Percentiles rank a stretch among this genome's conserved stretches.
Conservation (phyloP, 768 basidiomycete species). For the Collybiopsis luxurians region DNA sequence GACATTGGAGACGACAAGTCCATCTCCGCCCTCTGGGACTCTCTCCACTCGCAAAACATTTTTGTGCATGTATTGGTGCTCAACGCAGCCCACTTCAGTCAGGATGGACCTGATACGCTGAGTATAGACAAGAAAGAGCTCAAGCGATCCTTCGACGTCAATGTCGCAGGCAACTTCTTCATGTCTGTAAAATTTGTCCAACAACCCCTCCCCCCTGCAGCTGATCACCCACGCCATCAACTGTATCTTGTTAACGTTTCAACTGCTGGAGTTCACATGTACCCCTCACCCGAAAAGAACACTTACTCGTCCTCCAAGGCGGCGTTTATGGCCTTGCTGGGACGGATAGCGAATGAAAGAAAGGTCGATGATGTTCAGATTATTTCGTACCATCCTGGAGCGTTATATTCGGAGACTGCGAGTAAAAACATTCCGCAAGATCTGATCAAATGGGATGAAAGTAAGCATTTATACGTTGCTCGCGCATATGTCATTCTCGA, state of each 20-base stretch:
- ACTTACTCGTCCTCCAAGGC: too few relatives aligned
- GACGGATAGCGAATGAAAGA: too few relatives aligned
- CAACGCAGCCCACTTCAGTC: background rate
- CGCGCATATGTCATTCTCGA: too few relatives aligned
- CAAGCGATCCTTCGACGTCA: background rate
- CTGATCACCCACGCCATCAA: too few relatives aligned
- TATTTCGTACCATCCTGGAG: background rate
- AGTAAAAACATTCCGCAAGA: background rate
- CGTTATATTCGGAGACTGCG: background rate
- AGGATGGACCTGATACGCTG: background rate
- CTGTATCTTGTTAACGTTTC: too few relatives aligned
- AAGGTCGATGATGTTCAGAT: too few relatives aligned
- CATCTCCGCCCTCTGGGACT: background rate
- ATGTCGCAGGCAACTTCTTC: background rate
- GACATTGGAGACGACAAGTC: background rate
- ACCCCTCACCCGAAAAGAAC: too few relatives aligned
- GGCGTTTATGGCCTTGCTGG: too few relatives aligned
- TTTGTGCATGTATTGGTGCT: background rate
- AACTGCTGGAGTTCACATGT: too few relatives aligned
- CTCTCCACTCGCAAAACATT: background rate
- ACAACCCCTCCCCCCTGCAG: too few relatives aligned
- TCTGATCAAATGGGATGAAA: too few relatives aligned
- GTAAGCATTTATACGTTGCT: too few relatives aligned
- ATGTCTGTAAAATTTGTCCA: background rate
- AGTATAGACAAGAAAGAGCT: background rate